phyloP scores from a whole-genome alignment of 2,329 filamentous ascomycete species.

The Neonectria ditissima region DNA sequence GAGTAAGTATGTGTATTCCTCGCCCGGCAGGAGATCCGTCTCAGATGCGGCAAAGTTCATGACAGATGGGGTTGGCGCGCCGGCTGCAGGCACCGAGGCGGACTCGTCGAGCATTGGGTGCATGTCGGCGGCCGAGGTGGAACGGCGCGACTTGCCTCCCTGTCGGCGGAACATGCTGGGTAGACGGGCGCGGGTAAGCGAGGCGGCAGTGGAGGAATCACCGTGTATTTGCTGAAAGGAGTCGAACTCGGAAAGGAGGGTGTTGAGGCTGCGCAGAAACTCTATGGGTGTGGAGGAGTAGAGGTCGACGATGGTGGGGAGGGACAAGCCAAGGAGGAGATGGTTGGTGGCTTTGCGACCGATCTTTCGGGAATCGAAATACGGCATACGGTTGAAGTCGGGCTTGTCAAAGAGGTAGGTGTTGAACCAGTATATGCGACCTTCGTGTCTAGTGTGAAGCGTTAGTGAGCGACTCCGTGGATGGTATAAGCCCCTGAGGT shows the following conservation, averaged over 20 bases:
- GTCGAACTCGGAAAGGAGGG: constrained; percentile 91
- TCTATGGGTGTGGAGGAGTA: constrained; percentile 83
- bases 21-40: constrained; percentile 79
- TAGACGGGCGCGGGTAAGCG: constrained; percentile 81
- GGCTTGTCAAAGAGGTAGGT: constrained; percentile 89
- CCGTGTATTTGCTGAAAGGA: constrained; percentile 90
- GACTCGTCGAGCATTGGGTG: constrained; percentile 48
- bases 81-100: constrained; percentile 42
- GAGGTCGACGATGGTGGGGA: constrained; percentile 90
- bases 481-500: not conserved
- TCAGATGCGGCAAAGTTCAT: constrained; percentile 70
- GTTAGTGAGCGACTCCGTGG: constrained; percentile 7
- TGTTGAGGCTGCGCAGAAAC: constrained; percentile 87
- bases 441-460: constrained; percentile 78
- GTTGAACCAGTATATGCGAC: constrained; percentile 98
- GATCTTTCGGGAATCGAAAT: constrained; percentile 85
- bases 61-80: constrained; percentile 55
- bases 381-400: constrained; percentile 85
- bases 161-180: constrained; percentile 85
- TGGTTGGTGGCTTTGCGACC: constrained; percentile 93
- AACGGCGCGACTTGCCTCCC: constrained; percentile 67
- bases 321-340: constrained; percentile 89
- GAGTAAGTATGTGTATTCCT: constrained; percentile 88
- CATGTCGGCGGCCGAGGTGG: constrained; percentile 61
- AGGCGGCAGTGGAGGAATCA: constrained; percentile 77